These are phyloP conservation scores for Fraxinus quadrangulata DNA, from an alignment of 257 asterid genomes.

Conservation along the genomic window DNA sequence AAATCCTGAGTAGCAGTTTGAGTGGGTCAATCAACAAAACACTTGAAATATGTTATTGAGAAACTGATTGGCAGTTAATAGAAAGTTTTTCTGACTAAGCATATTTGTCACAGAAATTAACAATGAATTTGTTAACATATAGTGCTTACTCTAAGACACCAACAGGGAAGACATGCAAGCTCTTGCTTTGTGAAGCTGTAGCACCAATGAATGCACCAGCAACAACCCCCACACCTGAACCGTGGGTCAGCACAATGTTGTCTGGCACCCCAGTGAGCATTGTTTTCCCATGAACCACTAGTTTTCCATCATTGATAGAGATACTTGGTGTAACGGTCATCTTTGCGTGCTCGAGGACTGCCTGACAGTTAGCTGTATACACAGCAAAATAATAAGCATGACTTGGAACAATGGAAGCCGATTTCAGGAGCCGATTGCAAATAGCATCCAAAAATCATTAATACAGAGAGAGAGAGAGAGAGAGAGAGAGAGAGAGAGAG, in stretches of 20 bases:
- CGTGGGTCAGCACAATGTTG: constrained; percentile 74
- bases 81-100: background rate
- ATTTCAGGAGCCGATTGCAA: background rate
- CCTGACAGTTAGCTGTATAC: constrained; percentile 45
- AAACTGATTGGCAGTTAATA: too few species aligned
- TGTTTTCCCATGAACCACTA: constrained; percentile 88
- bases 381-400: constrained; percentile 24
- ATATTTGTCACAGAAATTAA: background rate
- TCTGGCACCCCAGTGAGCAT: constrained; percentile 81
- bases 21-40: background rate
- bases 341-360: constrained; percentile 32
- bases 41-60: background rate
- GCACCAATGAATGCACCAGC: constrained; percentile 92
- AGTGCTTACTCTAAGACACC: constrained; percentile 82
- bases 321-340: constrained; percentile 91
- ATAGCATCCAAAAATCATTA: background rate
- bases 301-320: constrained; percentile 81
- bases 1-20: background rate
- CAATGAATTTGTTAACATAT: background rate
- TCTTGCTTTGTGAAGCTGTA: constrained; percentile 66
- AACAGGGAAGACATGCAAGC: constrained; percentile 81
- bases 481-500: too few species aligned
- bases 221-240: constrained; percentile 71
- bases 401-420: background rate
- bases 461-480: background rate